phyloP scores from a whole-genome alignment of 305 asterid species.

The Coffea humblotiana region DNA sequence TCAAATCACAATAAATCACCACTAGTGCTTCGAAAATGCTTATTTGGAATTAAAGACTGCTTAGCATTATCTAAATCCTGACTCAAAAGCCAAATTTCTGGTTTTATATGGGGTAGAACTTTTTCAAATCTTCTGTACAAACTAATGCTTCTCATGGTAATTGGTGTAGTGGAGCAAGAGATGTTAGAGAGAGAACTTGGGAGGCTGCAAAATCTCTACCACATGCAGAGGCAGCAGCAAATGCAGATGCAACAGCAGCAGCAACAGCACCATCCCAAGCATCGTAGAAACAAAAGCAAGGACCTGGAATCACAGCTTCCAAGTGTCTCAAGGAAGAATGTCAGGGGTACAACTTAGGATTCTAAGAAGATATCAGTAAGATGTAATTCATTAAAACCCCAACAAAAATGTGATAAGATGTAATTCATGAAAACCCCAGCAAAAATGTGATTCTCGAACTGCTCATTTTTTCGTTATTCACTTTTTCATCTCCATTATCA shows the following conservation, averaged over 20 bases:
- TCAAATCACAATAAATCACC: not conserved
- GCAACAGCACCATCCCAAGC: conserved; percentile 39
- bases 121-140: not conserved
- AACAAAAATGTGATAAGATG: not conserved
- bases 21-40: no score
- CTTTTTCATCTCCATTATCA: not conserved
- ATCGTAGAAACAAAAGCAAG: conserved; percentile 51
- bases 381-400: not conserved
- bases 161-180: conserved; percentile 69
- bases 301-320: conserved; percentile 40
- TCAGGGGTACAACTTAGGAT: conserved; percentile 31
- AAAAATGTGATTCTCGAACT: not conserved
- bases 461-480: not conserved
- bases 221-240: conserved; percentile 54
- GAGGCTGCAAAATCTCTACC: conserved; percentile 59
- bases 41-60: no score
- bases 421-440: not conserved
- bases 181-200: conserved; percentile 75
- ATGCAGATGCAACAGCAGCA: conserved; percentile 47
- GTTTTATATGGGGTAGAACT: no score
- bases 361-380: conserved; percentile 24
- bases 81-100: no score
- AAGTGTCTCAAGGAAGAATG: conserved; percentile 33
- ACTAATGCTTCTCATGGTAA: conserved; percentile 12
- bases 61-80: not conserved